Evolutionary conservation across 495 filamentous ascomycete species (phyloP), one percentile per base, ranked within the genome.

Genomic region (Penicillium daleae): DNA sequence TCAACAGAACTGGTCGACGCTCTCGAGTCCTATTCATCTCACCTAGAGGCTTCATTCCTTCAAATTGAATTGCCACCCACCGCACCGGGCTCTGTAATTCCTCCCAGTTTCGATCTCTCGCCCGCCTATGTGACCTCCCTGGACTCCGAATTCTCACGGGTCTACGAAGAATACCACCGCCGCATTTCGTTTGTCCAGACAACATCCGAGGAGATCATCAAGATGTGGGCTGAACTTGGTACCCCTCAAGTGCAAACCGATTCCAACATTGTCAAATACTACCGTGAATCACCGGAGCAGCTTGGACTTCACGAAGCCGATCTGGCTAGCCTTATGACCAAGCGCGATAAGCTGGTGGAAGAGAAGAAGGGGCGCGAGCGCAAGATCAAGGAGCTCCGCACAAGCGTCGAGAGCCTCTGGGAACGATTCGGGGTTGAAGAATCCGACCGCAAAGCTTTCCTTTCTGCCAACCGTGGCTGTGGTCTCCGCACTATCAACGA

Each of bases 211-310:
- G 88, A 96, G 51, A 92, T 97, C 55, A 93, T 99, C 71, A 90
- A 90, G 67, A 83, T 98, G 3, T 99, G 95, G 92, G 92, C 92
- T 1, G 95, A 99, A 70, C 84, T 99, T 21, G 95, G 96, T 26
- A 94, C 89, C 9, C 92, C 95, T 3, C 92, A 94, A 72, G 91
- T 89, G 17, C 94, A 98, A 70, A 94, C 92, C n/a, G 95, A 98
- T 69, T 82, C 80, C 46, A 81, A 82, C 21, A 93, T 99, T 61
- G 87, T 99, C 50, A 90, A 97, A 69, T 87, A 87, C 67, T 94
- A 95, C 66, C 89, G 90, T 60, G 90, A 97, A 51, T 83, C 91
- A 1, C 95, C 95, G 1, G 95, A 98, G 71, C 94, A 97, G 71
- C 82, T 99, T 6, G 95, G 95, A 10, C 81, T 99, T 40, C 93